phyloP scores from a whole-genome alignment of 2,329 filamentous ascomycete genomes.

The Trichoderma afroharzianum region DNA sequence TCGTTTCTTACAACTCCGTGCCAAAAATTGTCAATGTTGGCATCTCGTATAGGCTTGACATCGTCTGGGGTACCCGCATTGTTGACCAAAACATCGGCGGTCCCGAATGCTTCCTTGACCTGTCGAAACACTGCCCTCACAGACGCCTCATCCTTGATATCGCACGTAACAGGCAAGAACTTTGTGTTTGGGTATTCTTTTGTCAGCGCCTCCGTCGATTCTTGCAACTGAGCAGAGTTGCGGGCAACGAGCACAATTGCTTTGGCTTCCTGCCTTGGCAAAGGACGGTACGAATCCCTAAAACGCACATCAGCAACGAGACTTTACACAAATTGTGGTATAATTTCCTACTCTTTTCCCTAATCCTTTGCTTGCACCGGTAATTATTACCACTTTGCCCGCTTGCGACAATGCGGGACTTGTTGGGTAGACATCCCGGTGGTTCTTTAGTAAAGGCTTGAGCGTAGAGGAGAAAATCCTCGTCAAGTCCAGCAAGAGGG shows the following conservation, averaged over 20 bases:
- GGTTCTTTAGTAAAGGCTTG: too few relatives aligned
- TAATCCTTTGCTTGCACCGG: too few relatives aligned
- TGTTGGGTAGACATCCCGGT: too few relatives aligned
- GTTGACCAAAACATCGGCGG: constrained; percentile 3
- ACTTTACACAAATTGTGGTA: too few relatives aligned
- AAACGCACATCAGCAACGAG: too few relatives aligned
- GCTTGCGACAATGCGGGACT: too few relatives aligned
- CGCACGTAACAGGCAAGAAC: neutral
- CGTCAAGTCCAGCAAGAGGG: too few relatives aligned
- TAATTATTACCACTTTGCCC: too few relatives aligned
- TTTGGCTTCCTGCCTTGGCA: neutral
- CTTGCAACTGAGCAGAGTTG: neutral
- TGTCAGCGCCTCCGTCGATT: neutral
- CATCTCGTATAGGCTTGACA: neutral
- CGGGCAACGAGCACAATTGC: constrained; percentile 3
- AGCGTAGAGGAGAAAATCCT: too few relatives aligned
- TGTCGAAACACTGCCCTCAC: neutral
- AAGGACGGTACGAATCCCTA: neutral
- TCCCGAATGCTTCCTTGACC: neutral
- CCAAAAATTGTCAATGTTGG: neutral
- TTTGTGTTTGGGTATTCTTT: neutral
- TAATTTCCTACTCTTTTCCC: too few relatives aligned
- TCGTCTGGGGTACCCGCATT: neutral
- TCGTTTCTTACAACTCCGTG: neutral
- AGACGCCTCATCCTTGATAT: neutral